A percentile compares a stretch with the other conserved stretches of the same genome.
Conservation (phyloP, 768 basidiomycete genomes). For the Trametes cingulata region DNA sequence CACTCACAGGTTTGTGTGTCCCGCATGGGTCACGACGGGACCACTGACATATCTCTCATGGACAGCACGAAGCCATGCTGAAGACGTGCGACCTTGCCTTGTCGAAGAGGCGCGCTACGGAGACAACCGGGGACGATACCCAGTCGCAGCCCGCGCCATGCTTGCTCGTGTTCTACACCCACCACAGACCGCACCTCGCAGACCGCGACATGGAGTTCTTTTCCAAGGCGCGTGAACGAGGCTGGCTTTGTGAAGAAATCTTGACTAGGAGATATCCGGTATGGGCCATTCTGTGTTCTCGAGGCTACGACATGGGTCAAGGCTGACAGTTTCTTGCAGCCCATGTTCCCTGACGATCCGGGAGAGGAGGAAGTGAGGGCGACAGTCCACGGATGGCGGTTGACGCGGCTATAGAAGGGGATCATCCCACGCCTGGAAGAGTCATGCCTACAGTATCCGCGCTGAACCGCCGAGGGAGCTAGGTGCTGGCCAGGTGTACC, state of each 20-base stretch:
- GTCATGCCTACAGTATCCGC: no score
- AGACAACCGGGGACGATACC: not conserved
- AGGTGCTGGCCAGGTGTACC: no score
- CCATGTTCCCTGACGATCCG: conserved; percentile 88
- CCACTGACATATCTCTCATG: not conserved
- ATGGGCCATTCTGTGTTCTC: conserved; percentile 32
- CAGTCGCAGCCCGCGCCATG: conserved; percentile 33
- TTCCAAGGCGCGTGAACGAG: conserved; percentile 52
- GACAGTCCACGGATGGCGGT: conserved; percentile 84
- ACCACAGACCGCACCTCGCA: conserved; percentile 84
- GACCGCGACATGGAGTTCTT: conserved; percentile 86
- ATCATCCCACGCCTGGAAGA: no score
- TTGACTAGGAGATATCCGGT: conserved; percentile 66
- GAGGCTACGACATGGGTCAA: not conserved
- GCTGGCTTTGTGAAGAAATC: conserved; percentile 77
- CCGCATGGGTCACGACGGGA: not conserved
- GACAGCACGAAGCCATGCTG: conserved; percentile 79
- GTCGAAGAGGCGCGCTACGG: not conserved
- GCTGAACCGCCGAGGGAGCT: no score
- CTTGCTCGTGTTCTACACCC: conserved; percentile 85
- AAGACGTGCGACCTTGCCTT: conserved; percentile 60
- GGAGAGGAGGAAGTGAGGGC: conserved; percentile 77
- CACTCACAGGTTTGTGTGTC: conserved; percentile 75
- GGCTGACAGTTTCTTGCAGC: conserved; percentile 42
- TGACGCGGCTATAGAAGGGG: conserved; percentile 37